phyloP scores from a whole-genome alignment of 2,329 filamentous ascomycete species.

The Fusarium protoensiforme region DNA sequence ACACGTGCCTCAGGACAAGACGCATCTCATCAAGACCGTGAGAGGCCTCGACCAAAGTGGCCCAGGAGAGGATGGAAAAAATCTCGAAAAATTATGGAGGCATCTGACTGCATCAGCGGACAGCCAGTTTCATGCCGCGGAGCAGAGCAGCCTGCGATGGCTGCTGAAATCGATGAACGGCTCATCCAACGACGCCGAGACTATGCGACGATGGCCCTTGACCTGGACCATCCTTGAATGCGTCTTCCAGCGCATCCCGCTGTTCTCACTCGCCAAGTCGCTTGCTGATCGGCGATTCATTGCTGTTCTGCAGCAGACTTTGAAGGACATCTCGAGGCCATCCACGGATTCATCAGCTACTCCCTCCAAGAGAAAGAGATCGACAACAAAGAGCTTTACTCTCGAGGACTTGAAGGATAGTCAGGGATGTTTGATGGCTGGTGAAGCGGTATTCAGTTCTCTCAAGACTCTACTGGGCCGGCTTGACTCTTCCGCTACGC shows the following conservation, averaged over 20 bases:
- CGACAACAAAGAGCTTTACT: conserved; percentile 49
- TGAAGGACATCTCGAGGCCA: conserved; percentile 66
- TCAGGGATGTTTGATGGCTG: conserved; percentile 57
- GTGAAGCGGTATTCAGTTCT: conserved; percentile 60
- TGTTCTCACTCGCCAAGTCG: conserved; percentile 75
- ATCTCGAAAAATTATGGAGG: conserved; percentile 61
- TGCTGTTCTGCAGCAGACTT: conserved; percentile 71
- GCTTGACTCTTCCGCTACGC: conserved; percentile 49
- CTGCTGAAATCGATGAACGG: conserved; percentile 71
- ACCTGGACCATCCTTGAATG: conserved; percentile 72
- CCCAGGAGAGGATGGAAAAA: conserved; percentile 56
- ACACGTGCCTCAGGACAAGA: conserved; percentile 43
- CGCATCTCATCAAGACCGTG: conserved; percentile 62
- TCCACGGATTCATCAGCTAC: conserved; percentile 39
- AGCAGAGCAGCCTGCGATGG: conserved; percentile 70
- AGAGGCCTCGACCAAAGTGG: conserved; percentile 66
- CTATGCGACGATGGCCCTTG: conserved; percentile 64
- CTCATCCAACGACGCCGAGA: conserved; percentile 58
- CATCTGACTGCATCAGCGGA: conserved; percentile 56
- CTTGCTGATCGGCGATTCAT: conserved; percentile 78
- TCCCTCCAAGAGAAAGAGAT: conserved; percentile 60
- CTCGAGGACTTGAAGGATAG: conserved; percentile 53
- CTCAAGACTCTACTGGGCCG: conserved; percentile 59
- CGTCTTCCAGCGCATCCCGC: conserved; percentile 72
- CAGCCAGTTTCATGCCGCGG: conserved; percentile 61